Base-by-base conservation (phyloP, 495 filamentous ascomycete species). In the Talaromyces adpressus region DNA sequence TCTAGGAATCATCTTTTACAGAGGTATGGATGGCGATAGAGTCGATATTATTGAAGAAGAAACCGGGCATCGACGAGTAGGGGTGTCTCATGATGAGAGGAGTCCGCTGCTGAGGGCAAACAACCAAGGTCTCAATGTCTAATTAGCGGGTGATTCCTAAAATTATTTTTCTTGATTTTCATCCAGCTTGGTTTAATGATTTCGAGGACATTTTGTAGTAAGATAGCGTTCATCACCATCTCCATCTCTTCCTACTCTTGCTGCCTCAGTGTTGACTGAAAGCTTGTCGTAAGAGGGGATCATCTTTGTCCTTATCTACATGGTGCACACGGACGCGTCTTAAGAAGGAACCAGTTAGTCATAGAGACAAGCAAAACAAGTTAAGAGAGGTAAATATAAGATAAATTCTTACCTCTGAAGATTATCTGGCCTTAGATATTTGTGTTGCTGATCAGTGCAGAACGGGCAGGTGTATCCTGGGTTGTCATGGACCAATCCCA, bases 401-500 rank as follows among this genome's bases (percentile, higher is more conserved):
- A 2, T 52, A 8, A 23, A 12, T 9, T 29, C 82, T 66, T 76
- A 96, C 94, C 95, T 87, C 81, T 97, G 94, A 32, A 98, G 81
- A 84, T 98, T 98, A 73, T 98, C 95, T 27, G 94, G 95, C 67
- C 95, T 82, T n/a, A 94, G 93, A 73, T 98, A 98, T 72, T 91
- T 93, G 72, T 97, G 94, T 75, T 98, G 92, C 66, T 91, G 82
- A 73, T 98, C 93, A 2, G 92, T 89, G 72, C 94, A 98, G 71
- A 97, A 98, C 1, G 94, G 94, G 74, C 95, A 98, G 30, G 97
- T 87, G 72, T 98, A 98, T 65, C 95, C 94, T 9, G 94, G 95
- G 6, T 91, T 96, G 62, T 91, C 88, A 69, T 98, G 95, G 1
- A 98, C 95, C 1, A 98, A 82, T 3, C 93, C 93, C 93, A 77